Evolutionary conservation across 805 yeast species (phyloP).

Genomic region (Ogataea nonfermentans): DNA sequence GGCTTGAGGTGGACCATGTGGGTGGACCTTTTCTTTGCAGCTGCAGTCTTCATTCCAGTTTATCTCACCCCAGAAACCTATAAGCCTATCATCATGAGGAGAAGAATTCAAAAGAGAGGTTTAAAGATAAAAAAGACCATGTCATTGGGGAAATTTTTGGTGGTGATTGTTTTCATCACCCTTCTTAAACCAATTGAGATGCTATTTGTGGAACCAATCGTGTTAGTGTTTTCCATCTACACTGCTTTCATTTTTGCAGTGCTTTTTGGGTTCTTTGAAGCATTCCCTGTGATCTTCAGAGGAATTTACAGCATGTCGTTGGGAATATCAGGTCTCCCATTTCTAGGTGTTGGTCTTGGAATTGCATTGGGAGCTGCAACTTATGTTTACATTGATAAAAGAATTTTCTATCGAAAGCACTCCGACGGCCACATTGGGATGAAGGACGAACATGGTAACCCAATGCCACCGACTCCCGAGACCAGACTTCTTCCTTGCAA

Average conservation of each 20-base stretch:
- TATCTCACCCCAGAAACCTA: conserved; percentile 65
- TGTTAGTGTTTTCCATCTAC: conserved; percentile 63
- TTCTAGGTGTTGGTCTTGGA: conserved; percentile 72
- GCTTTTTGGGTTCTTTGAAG: conserved; percentile 76
- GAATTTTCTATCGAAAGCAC: conserved; percentile 51
- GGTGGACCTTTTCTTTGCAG: conserved; percentile 70
- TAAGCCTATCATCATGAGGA: conserved; percentile 59
- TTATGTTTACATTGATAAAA: conserved; percentile 50
- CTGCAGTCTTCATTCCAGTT: conserved; percentile 47
- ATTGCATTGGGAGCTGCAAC: conserved; percentile 52
- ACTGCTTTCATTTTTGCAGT: conserved; percentile 77
- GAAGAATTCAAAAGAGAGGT: conserved; percentile 62
- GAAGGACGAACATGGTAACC: conserved; percentile 57
- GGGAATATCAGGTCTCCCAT: conserved; percentile 68
- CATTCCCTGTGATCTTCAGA: conserved; percentile 70
- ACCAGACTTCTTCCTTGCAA: conserved; percentile 57
- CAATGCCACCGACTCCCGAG: conserved; percentile 59
- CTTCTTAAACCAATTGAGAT: conserved; percentile 64
- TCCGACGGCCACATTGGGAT: conserved; percentile 59
- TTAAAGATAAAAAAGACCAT: conserved; percentile 41
- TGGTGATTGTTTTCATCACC: conserved; percentile 47
- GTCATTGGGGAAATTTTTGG: conserved; percentile 39
- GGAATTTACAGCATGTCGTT: conserved; percentile 57
- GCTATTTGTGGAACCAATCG: conserved; percentile 75
- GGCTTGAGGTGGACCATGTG: conserved; percentile 74